Percentiles rank a stretch among this genome's conserved stretches.
Evolutionary conservation across 495 filamentous ascomycete species (phyloP).

Genomic region (Hypoxylon rickii): DNA sequence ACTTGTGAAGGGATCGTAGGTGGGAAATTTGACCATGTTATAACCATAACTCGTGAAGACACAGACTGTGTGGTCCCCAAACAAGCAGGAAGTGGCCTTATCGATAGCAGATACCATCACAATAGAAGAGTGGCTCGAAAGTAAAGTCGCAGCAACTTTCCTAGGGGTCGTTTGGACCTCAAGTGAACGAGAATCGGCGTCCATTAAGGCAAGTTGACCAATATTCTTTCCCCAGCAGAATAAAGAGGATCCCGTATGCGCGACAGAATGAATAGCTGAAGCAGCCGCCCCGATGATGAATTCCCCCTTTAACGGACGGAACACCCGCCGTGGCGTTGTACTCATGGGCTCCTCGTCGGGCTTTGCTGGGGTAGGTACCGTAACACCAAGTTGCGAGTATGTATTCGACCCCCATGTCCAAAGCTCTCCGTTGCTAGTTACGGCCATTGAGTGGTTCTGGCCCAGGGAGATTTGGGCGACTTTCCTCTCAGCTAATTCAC

Average conservation of each 20-base stretch:
- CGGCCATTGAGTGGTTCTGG: slow-evolving; percentile 86
- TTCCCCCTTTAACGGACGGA: slow-evolving; percentile 88
- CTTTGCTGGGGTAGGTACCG: slow-evolving; percentile 57
- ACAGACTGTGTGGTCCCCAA: slow-evolving; percentile 86
- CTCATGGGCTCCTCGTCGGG: slow-evolving; percentile 81
- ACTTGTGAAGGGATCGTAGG: slow-evolving; percentile 67
- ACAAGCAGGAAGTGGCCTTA: slow-evolving; percentile 80
- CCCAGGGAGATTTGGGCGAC: slow-evolving; percentile 77
- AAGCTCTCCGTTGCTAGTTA: slow-evolving; percentile 79
- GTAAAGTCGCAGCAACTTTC: slow-evolving; percentile 84
- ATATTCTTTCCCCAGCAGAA: slow-evolving; percentile 97
- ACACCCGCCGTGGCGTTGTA: slow-evolving; percentile 81
- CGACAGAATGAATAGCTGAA: slow-evolving; percentile 90
- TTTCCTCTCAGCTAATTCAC: slow-evolving; percentile 69
- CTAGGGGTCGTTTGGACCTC: slow-evolving; percentile 80
- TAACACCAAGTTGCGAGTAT: slow-evolving; percentile 85
- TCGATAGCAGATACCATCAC: slow-evolving; percentile 85
- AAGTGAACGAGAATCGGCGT: slow-evolving; percentile 89
- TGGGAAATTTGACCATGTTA: slow-evolving; percentile 78
- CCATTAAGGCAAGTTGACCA: slow-evolving; percentile 90
- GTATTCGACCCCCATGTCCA: slow-evolving; percentile 94
- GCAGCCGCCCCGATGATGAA: slow-evolving; percentile 79
- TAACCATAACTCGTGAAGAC: slow-evolving; percentile 95
- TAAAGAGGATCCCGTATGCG: slow-evolving; percentile 77
- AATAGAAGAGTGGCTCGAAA: slow-evolving; percentile 68